These are phyloP conservation scores for Boletus sp. DNA, from an alignment of 768 basidiomycete genomes.

Conservation along the genomic window DNA sequence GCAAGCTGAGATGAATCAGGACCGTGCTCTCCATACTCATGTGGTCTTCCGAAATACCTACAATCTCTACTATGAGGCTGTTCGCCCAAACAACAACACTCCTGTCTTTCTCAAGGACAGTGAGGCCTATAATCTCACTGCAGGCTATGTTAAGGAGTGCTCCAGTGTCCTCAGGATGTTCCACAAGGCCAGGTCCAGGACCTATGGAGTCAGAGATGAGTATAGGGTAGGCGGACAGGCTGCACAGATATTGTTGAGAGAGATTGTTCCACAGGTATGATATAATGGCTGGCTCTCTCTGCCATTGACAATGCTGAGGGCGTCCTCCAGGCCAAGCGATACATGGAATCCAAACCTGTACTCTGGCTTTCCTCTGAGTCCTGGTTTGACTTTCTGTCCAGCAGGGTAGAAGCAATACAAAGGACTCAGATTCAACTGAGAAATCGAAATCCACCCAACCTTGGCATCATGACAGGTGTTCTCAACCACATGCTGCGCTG, in stretches of 20 bases:
- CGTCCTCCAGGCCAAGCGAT: background rate
- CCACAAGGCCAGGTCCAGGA: background rate
- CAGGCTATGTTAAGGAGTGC: background rate
- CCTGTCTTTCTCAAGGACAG: background rate
- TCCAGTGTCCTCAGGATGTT: background rate
- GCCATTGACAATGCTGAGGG: background rate
- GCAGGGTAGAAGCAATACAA: background rate
- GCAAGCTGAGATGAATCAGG: conserved; percentile 13
- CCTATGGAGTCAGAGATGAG: conserved; percentile 1
- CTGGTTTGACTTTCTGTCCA: conserved; percentile 1
- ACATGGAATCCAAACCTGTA: background rate
- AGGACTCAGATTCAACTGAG: background rate
- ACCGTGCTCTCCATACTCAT: background rate
- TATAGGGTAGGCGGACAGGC: conserved; percentile 5
- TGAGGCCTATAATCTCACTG: conserved; percentile 6
- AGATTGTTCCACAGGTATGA: conserved; percentile 1
- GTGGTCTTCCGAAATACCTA: conserved; percentile 10
- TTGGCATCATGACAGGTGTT: conserved; percentile 7
- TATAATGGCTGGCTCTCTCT: no score
- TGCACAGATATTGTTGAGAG: background rate
- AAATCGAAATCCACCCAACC: conserved; percentile 3
- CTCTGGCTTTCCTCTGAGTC: conserved; percentile 1
- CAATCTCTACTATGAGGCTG: conserved; percentile 13
- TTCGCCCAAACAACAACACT: background rate
- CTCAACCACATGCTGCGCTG: conserved; percentile 6